These are phyloP conservation scores for Coffea eugenioides DNA, from an alignment of 257 asterid species.

Conservation along the genomic window DNA sequence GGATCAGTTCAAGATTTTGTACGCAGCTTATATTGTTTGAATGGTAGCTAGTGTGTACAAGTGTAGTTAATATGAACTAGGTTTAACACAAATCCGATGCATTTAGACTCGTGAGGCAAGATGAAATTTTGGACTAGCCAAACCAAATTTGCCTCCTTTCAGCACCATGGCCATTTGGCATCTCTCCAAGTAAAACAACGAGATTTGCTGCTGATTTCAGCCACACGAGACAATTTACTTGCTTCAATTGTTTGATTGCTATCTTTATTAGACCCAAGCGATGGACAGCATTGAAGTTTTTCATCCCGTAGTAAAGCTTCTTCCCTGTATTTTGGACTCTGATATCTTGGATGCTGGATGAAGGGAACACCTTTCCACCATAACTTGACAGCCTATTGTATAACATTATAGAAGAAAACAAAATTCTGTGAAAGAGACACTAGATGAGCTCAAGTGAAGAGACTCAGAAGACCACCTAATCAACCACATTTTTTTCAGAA, in stretches of 20 bases:
- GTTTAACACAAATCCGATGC: background rate
- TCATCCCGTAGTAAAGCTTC: slow-evolving; percentile 51
- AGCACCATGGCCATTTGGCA: slow-evolving; percentile 97
- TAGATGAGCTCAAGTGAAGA: background rate
- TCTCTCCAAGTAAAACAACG: slow-evolving; percentile 75
- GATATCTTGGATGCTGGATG: slow-evolving; percentile 71
- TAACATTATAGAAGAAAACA: slow-evolving; percentile 1
- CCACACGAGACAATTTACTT: slow-evolving; percentile 12
- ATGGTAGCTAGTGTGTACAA: too few species aligned
- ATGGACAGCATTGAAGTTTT: slow-evolving; percentile 39
- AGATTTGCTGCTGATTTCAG: slow-evolving; percentile 17
- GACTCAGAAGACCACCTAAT: background rate
- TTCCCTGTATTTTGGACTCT: slow-evolving; percentile 50
- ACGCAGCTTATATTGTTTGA: too few species aligned
- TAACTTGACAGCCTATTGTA: slow-evolving; percentile 66
- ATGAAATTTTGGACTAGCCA: background rate
- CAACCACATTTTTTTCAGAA: too few species aligned
- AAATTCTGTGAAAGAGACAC: slow-evolving; percentile 1
- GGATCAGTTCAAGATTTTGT: too few species aligned
- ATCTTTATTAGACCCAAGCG: slow-evolving; percentile 21
- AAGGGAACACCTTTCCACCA: slow-evolving; percentile 84
- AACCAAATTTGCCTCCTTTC: slow-evolving; percentile 17
- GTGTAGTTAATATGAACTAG: too few species aligned
- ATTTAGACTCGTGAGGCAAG: background rate
- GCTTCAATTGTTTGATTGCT: slow-evolving; percentile 27